phyloP scores from a whole-genome alignment of 495 filamentous ascomycete genomes.

The Penicillium goetzii region DNA sequence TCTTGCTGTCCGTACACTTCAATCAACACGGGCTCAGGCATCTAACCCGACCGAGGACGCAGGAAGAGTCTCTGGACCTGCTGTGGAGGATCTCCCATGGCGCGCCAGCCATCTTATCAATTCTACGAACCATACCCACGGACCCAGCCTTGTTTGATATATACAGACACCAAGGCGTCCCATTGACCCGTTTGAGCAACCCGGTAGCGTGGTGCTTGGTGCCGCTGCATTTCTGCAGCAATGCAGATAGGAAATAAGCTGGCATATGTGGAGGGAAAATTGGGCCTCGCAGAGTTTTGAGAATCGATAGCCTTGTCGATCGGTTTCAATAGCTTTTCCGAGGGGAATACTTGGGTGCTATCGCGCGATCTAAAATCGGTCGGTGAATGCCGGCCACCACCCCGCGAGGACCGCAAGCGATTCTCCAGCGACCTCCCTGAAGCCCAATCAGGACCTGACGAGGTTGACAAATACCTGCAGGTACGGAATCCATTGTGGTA shows the following conservation, averaged over 20 bases:
- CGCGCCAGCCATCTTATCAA: not conserved
- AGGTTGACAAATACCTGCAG: constrained; percentile 10
- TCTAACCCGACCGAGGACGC: not conserved
- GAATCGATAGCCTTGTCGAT: constrained; percentile 9
- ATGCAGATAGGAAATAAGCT: not conserved
- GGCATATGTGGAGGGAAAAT: not conserved
- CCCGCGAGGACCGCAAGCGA: not conserved
- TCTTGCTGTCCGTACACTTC: not conserved
- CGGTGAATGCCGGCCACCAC: not conserved
- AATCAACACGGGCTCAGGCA: not conserved
- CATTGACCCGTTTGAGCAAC: not conserved
- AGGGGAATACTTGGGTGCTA: not conserved
- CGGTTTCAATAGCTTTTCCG: constrained; percentile 1
- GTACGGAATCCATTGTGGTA: not conserved
- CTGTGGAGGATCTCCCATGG: not conserved
- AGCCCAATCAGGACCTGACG: constrained; percentile 7
- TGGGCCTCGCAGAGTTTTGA: constrained; percentile 7
- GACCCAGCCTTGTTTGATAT: not conserved
- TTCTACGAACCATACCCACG: not conserved
- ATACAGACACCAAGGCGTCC: not conserved
- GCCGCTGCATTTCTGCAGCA: not conserved
- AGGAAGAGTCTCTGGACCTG: not conserved
- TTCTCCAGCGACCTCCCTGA: not conserved
- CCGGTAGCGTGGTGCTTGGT: not conserved
- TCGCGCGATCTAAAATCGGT: constrained; percentile 2